phyloP scores from a whole-genome alignment of 73 alveolate species.

The Paramecium biaurelia region DNA sequence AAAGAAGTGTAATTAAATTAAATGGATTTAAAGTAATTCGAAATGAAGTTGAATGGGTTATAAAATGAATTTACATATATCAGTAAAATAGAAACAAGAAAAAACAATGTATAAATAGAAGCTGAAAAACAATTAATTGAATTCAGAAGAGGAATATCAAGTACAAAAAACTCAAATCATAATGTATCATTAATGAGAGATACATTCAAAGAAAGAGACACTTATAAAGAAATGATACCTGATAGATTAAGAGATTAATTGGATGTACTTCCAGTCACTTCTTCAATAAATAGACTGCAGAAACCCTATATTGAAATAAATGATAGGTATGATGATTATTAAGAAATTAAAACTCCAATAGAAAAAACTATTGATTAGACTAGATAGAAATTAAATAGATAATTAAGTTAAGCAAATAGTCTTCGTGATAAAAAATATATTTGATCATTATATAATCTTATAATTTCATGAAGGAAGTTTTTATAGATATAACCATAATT shows the following conservation, averaged over 20 bases:
- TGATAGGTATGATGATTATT: not conserved
- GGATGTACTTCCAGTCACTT: not conserved
- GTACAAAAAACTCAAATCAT: not conserved
- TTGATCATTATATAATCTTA: not conserved
- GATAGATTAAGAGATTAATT: not conserved
- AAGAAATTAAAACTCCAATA: not conserved
- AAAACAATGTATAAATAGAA: not conserved
- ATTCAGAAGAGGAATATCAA: not conserved
- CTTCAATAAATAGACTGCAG: not conserved
- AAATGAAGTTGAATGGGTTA: not conserved
- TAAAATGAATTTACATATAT: not conserved
- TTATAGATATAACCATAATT: not conserved
- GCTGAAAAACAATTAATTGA: conserved; percentile 30
- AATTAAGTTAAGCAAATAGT: conserved; percentile 19
- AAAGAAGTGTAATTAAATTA: not conserved
- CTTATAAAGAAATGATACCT: not conserved
- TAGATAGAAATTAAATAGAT: conserved; percentile 13
- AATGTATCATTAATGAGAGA: not conserved
- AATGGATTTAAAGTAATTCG: not conserved
- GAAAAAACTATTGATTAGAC: conserved; percentile 19
- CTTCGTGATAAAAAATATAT: not conserved
- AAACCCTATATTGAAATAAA: not conserved
- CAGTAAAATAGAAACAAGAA: conserved; percentile 13
- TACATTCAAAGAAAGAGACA: not conserved
- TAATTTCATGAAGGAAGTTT: not conserved